Conservation (phyloP, 2,329 filamentous ascomycete genomes). For the Arthrobotrys conoides region DNA sequence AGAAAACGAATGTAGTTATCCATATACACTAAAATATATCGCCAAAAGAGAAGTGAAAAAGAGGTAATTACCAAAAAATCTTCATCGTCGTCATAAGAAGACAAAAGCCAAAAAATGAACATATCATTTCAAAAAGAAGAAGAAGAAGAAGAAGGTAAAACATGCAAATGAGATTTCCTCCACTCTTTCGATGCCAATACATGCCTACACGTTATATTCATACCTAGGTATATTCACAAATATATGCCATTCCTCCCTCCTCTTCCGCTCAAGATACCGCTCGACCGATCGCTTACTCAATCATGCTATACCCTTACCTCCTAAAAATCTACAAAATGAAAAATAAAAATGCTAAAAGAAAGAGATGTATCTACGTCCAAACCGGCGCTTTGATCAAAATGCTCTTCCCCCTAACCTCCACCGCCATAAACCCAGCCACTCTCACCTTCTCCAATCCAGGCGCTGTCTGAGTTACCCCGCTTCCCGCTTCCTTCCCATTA, state of each 20-base stretch:
- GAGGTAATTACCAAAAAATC: background rate
- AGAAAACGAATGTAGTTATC: slow-evolving; percentile 34
- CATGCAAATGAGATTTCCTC: slow-evolving; percentile 34
- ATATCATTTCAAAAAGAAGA: slow-evolving; percentile 11
- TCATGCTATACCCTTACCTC: slow-evolving; percentile 4
- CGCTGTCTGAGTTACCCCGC: slow-evolving; percentile 1
- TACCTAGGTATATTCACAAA: slow-evolving; percentile 6
- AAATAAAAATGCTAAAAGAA: background rate
- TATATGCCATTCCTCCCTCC: background rate
- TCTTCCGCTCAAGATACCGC: background rate
- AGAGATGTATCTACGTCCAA: slow-evolving; percentile 68
- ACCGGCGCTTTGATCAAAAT: slow-evolving; percentile 83
- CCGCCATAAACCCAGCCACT: slow-evolving; percentile 80
- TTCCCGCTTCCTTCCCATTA: slow-evolving; percentile 67
- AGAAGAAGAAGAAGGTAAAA: background rate
- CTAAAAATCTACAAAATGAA: background rate
- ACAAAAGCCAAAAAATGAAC: slow-evolving; percentile 49
- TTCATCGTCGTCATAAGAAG: slow-evolving; percentile 12
- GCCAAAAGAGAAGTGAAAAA: background rate
- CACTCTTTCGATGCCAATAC: slow-evolving; percentile 1
- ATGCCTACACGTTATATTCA: slow-evolving; percentile 20
- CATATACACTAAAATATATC: slow-evolving; percentile 5
- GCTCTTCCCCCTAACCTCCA: slow-evolving; percentile 82
- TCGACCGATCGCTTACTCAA: background rate
- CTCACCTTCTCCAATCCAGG: slow-evolving; percentile 72